Percentiles rank a stretch among this genome's conserved stretches.
phyloP scores from a whole-genome alignment of 176 grass and related monocot genomes.

The Tillandsia leiboldiana region DNA sequence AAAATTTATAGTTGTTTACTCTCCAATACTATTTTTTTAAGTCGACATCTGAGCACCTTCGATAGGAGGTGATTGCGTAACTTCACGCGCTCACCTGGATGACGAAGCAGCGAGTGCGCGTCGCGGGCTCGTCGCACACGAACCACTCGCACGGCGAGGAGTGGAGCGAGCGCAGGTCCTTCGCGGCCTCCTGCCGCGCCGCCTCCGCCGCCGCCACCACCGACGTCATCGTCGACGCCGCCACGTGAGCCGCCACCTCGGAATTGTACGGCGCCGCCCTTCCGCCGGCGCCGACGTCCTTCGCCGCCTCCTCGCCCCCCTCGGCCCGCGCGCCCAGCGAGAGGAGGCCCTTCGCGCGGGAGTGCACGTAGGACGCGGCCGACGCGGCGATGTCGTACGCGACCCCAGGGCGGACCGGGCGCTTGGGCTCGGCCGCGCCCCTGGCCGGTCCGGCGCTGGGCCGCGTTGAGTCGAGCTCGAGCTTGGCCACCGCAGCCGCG shows the following conservation, averaged over 20 bases:
- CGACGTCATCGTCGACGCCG: constrained; percentile 74
- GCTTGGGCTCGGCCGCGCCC: constrained; percentile 28
- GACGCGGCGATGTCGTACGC: constrained; percentile 83
- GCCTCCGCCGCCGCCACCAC: constrained; percentile 84
- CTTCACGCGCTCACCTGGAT: constrained; percentile 47
- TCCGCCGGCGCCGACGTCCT: too few species aligned
- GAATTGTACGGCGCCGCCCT: neutral
- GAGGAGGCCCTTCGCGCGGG: constrained; percentile 59
- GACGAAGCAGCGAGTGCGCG: constrained; percentile 71
- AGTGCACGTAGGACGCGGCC: constrained; percentile 71
- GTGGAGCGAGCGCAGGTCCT: constrained; percentile 69
- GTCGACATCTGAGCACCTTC: too few species aligned
- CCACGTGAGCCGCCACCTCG: constrained; percentile 61
- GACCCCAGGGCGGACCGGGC: constrained; percentile 42
- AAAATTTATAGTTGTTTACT: neutral
- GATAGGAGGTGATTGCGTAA: too few species aligned
- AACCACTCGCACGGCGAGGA: constrained; percentile 76
- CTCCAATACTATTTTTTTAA: too few species aligned
- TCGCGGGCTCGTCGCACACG: constrained; percentile 61
- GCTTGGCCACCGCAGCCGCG: constrained; percentile 24
- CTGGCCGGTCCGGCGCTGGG: constrained; percentile 13
- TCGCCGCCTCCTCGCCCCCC: neutral
- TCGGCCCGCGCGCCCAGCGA: constrained; percentile 15
- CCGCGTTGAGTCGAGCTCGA: constrained; percentile 52
- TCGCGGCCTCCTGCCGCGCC: constrained; percentile 52